These are phyloP conservation scores for Dioscorea cayenensis DNA, from an alignment of 116 monocot species.

Conservation along the genomic window DNA sequence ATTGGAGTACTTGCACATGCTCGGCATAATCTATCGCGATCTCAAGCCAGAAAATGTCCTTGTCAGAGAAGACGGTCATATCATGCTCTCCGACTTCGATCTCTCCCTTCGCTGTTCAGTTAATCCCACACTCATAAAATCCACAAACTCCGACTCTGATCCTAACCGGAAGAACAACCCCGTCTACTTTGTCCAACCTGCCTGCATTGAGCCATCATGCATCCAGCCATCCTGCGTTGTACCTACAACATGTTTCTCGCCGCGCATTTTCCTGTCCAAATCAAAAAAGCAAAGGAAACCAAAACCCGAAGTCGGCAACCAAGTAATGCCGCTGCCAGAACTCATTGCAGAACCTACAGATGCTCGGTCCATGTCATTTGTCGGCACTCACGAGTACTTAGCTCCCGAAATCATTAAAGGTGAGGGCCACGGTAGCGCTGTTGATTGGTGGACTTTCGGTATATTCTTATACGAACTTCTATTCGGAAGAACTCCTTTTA, in stretches of 20 bases:
- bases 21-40: conserved; percentile 50
- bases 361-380: conserved; percentile 57
- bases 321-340: conserved; percentile 52
- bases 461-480: conserved; percentile 58
- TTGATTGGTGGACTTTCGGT: conserved; percentile 66
- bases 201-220: conserved; percentile 22
- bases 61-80: conserved; percentile 52
- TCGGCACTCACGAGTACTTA: conserved; percentile 52
- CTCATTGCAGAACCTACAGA: conserved; percentile 51
- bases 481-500: conserved; percentile 55
- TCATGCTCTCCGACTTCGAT: conserved; percentile 65
- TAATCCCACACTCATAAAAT: conserved; percentile 32
- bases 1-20: conserved; percentile 57
- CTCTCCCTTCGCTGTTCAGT: conserved; percentile 42
- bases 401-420: conserved; percentile 59
- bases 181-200: conserved; percentile 17
- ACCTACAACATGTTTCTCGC: conserved; percentile 38
- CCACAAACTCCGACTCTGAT: conserved; percentile 19
- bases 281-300: conserved; percentile 31
- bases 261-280: conserved; percentile 33
- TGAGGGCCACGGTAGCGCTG: conserved; percentile 58
- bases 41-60: conserved; percentile 59
- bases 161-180: conserved; percentile 4
- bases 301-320: conserved; percentile 33
- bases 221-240: conserved; percentile 29